Conservation (phyloP, 176 grass and related monocot species). For the maize (Zea mays) region DNA sequence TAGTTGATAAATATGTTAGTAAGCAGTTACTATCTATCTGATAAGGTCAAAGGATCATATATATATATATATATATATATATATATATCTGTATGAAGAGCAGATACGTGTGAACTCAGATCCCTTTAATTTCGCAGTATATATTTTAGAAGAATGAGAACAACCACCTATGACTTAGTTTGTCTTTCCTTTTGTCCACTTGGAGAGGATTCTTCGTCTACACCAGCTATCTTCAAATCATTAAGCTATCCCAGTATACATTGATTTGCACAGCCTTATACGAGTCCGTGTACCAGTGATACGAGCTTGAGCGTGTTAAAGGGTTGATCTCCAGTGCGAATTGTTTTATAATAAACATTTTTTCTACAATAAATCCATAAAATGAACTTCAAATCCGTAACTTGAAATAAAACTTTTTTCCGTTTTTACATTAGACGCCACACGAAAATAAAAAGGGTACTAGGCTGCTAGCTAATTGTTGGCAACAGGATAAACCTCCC, state of each 20-base stretch:
- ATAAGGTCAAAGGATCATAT: conserved; percentile 8
- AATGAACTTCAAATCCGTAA: background rate
- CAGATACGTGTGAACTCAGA: conserved; percentile 30
- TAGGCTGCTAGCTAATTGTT: background rate
- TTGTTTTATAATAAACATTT: background rate
- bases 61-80: too few relatives aligned
- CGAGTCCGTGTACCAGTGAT: background rate
- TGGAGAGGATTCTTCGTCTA: conserved; percentile 17
- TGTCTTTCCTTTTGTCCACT: conserved; percentile 38
- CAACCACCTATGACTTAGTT: conserved; percentile 8
- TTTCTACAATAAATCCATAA: background rate
- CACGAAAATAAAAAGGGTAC: background rate
- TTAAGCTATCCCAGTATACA: background rate
- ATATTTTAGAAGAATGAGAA: conserved; percentile 23
- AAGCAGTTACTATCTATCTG: conserved; percentile 14
- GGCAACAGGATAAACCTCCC: conserved; percentile 12
- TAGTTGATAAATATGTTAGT: conserved; percentile 8
- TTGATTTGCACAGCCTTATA: background rate
- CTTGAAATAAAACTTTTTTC: background rate
- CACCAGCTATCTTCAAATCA: background rate
- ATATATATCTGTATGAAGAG: background rate
- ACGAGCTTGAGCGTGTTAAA: background rate
- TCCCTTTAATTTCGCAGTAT: conserved; percentile 8
- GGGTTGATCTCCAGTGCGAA: background rate
- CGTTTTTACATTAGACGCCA: background rate